Conservation (phyloP, 306 rosid species). For the Dalbergia cultrata region DNA sequence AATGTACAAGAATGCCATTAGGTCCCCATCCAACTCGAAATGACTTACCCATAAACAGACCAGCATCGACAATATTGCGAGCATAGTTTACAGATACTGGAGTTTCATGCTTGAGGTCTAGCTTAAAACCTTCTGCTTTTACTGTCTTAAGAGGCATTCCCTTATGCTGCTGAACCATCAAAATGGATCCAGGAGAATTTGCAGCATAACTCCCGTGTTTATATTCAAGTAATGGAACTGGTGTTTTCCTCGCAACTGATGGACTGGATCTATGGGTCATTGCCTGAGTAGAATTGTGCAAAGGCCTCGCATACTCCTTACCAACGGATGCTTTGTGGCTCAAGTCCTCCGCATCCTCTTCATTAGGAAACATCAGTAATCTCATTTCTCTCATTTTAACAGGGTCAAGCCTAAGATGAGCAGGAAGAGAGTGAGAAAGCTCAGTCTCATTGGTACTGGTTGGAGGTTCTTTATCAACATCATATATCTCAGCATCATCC, state of each 20-base stretch:
- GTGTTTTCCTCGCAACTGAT: constrained; percentile 73
- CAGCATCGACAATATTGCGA: constrained; percentile 88
- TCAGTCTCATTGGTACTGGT: constrained; percentile 55
- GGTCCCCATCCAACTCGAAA: constrained; percentile 99
- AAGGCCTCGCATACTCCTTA: constrained; percentile 62
- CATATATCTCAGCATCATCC: constrained; percentile 68
- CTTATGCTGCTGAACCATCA: constrained; percentile 87
- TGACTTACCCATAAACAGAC: constrained; percentile 95
- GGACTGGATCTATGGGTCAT: constrained; percentile 64
- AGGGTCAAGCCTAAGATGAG: constrained; percentile 97
- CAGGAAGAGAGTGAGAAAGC: constrained; percentile 93
- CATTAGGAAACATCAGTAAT: constrained; percentile 81
- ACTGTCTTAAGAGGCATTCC: constrained; percentile 61
- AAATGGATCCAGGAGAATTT: constrained; percentile 73
- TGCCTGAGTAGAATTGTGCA: constrained; percentile 62
- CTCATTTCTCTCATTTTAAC: constrained; percentile 91
- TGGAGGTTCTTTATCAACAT: constrained; percentile 62
- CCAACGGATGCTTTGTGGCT: constrained; percentile 54
- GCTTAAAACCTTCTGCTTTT: constrained; percentile 77
- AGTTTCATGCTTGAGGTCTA: constrained; percentile 80
- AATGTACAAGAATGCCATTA: constrained; percentile 85
- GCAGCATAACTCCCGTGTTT: constrained; percentile 81
- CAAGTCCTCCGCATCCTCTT: constrained; percentile 62
- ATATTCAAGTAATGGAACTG: constrained; percentile 88
- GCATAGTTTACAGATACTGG: constrained; percentile 69